Evolutionary conservation across 768 basidiomycete genomes (phyloP).

Genomic region (Podaxis sp.): DNA sequence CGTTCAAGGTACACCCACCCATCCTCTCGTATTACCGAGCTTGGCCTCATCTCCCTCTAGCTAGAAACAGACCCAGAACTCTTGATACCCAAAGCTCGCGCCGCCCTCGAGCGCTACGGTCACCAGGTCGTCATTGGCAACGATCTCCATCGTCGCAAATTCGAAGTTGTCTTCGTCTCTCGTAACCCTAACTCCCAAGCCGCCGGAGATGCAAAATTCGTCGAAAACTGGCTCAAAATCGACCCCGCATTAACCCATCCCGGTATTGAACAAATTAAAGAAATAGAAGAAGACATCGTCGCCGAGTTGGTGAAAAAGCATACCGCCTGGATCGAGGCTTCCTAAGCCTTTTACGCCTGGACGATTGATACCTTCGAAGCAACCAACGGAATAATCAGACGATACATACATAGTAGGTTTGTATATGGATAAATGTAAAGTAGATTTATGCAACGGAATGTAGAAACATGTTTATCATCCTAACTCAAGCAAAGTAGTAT

Average conservation of each 20-base stretch:
- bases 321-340: conserved; percentile 57
- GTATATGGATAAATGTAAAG: conserved; percentile 1
- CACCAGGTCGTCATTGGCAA: conserved; percentile 98
- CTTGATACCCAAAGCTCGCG: conserved; percentile 87
- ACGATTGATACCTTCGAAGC: not conserved
- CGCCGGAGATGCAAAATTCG: conserved; percentile 31
- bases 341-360: not conserved
- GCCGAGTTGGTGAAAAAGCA: conserved; percentile 74
- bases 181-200: conserved; percentile 30
- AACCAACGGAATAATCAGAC: not conserved
- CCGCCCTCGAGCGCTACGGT: conserved; percentile 88
- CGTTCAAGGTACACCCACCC: conserved; percentile 75
- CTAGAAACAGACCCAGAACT: conserved; percentile 87
- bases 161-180: conserved; percentile 90
- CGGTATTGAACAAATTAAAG: conserved; percentile 46
- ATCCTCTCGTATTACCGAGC: too few species aligned
- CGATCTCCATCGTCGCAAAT: conserved; percentile 87
- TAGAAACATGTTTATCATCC: conserved; percentile 4
- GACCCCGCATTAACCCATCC: conserved; percentile 35
- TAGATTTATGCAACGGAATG: conserved; percentile 12
- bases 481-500: not conserved
- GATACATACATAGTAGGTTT: not conserved
- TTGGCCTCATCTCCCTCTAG: conserved; percentile 36
- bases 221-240: conserved; percentile 66
- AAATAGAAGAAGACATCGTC: conserved; percentile 95